A percentile compares a stretch with the other conserved stretches of the same genome.
Evolutionary conservation across 768 basidiomycete species (phyloP).

Genomic region (Tephrocybe sp.): DNA sequence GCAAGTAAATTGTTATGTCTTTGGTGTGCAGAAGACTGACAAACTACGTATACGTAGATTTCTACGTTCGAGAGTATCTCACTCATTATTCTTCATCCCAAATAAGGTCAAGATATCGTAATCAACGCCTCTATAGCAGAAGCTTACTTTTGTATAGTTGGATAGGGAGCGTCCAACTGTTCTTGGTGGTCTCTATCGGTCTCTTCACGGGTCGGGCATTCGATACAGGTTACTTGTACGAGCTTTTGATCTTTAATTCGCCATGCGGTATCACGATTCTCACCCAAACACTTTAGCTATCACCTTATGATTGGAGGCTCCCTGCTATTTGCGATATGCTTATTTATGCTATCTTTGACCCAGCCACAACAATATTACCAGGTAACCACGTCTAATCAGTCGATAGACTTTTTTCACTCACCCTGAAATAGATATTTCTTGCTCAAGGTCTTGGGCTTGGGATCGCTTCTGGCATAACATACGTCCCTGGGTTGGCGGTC

Average conservation of each 20-base stretch:
- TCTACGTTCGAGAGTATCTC: slow-evolving; percentile 27
- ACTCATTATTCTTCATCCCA: slow-evolving; percentile 21
- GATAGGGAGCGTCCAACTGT: slow-evolving; percentile 28
- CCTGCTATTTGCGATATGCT: slow-evolving; percentile 26
- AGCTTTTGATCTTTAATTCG: no score
- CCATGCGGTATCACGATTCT: no score
- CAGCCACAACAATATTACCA: slow-evolving; percentile 29
- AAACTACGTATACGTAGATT: slow-evolving; percentile 18
- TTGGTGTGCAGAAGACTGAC: no score
- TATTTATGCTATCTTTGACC: slow-evolving; percentile 33
- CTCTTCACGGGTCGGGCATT: slow-evolving; percentile 25
- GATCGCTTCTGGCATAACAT: slow-evolving; percentile 45
- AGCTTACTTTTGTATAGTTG: slow-evolving; percentile 17
- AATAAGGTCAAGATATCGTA: slow-evolving; percentile 22
- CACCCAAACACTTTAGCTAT: slow-evolving; percentile 21
- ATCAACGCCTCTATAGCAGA: not conserved
- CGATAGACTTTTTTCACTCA: not conserved
- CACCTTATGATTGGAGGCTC: slow-evolving; percentile 29
- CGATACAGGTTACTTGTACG: slow-evolving; percentile 28
- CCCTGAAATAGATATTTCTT: slow-evolving; percentile 39
- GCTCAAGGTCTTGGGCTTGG: slow-evolving; percentile 48
- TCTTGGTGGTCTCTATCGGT: slow-evolving; percentile 24
- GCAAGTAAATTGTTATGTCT: no score
- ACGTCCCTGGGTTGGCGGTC: slow-evolving; percentile 46
- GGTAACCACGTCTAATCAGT: slow-evolving; percentile 8